Evolutionary conservation across 140 eudicot genomes (phyloP), one percentile per base, ranked within the genome.

Genomic region (Bidens hawaiensis): DNA sequence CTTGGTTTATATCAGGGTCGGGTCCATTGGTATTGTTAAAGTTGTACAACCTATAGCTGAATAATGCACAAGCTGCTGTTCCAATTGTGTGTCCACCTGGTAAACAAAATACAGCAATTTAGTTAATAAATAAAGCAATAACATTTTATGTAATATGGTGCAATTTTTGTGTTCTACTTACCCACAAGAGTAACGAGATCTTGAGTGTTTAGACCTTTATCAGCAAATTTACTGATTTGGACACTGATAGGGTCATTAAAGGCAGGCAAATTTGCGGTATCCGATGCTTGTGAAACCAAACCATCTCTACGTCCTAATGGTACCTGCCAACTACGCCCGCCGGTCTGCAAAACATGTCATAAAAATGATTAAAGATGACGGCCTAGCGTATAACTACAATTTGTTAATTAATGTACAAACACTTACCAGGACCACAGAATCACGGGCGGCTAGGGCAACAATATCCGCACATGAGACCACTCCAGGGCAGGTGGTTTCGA

Each of bases 381-480:
- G 8, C 16, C 15, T 2, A 17, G 15, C 28, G 4, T 42, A n/a
- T 40, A 9, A 43, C 6, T 16, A 62, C 16, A 41, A 16, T 33
- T 62, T 23, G 1, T 27, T 61, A 24, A 58, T 34, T n/a, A n/a
- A n/a, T n/a, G 48, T 12, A 45, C 24, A 46, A 63, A n/a, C n/a
- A 27, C 33, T 64, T 64, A 86, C 95, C 60, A 72, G 58, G 15
- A 80, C 90, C 0, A 83, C 90, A 1, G 95, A 69, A 68, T 86
- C 95, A 18, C 95, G 90, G 22, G 88, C 85, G 63, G 95, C 95
- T 17, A 86, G 81, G 24, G 90, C 90, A 49, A 86, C 72, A 67
- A 86, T 86, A 63, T 86, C 90, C n/a, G 95, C 90, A 60, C 95
- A 86, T 2, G 95, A 86, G n/a, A 86, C 90, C 5, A 81, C 79